These are phyloP conservation scores for Fusarium sp. DNA, from an alignment of 2,329 filamentous ascomycete genomes.

Conservation along the genomic window DNA sequence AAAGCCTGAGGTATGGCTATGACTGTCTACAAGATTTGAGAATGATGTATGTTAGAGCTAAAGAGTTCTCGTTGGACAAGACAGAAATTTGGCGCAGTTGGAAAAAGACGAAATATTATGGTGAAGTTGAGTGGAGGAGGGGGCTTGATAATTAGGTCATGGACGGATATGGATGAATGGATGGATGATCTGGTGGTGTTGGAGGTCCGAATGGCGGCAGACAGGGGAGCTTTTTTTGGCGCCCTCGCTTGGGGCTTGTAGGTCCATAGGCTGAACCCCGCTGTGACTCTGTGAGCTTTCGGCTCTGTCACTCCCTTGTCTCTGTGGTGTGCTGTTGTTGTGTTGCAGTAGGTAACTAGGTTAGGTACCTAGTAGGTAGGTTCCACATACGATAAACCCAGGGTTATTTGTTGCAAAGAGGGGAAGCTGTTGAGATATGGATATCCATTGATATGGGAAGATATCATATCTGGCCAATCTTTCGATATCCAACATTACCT, in stretches of 20 bases:
- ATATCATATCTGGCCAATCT: not conserved
- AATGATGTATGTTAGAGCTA: not conserved
- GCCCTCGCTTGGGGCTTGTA: constrained; percentile 27
- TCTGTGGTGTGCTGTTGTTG: not conserved
- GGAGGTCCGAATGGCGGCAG: constrained; percentile 16
- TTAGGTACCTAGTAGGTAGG: not conserved
- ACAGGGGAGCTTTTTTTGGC: constrained; percentile 25
- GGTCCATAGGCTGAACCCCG: constrained; percentile 19
- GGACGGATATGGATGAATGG: constrained; percentile 16
- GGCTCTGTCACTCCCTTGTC: constrained; percentile 26
- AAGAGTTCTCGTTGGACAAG: not conserved
- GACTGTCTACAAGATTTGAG: not conserved
- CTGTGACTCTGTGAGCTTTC: constrained; percentile 12
- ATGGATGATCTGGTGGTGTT: constrained; percentile 30
- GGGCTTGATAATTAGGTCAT: constrained; percentile 27
- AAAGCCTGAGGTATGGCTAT: constrained; percentile 12
- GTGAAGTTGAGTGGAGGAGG: constrained; percentile 27
- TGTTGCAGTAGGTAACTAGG: constrained; percentile 2
- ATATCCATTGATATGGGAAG: constrained; percentile 10
- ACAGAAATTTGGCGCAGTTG: constrained; percentile 4
- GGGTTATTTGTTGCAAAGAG: constrained; percentile 3
- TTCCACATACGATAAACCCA: constrained; percentile 20
- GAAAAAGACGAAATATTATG: constrained; percentile 21
- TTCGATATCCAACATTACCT: not conserved
- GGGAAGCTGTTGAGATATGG: constrained; percentile 13